phyloP scores from a whole-genome alignment of 192 early-diverging fungal genomes.

The Entomortierella chlamydospora region DNA sequence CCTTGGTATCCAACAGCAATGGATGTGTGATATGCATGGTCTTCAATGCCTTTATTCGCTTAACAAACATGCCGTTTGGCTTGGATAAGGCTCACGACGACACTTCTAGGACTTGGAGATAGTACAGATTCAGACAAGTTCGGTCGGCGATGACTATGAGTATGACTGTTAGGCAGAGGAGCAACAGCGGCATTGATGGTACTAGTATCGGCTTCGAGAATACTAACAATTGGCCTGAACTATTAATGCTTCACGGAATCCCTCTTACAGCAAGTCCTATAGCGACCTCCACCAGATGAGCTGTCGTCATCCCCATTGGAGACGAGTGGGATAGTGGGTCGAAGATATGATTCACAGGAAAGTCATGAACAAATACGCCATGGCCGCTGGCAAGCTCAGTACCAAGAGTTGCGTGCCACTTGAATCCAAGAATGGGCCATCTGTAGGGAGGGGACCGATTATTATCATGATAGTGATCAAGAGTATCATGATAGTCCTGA shows the following conservation, averaged over 20 bases:
- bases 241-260: too few relatives aligned
- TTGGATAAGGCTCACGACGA: slow-evolving; percentile 66
- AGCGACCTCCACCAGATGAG: too few relatives aligned
- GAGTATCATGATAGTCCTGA: background rate
- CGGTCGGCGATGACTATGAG: slow-evolving; percentile 51
- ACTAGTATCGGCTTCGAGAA: too few relatives aligned
- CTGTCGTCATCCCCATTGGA: too few relatives aligned
- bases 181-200: too few relatives aligned
- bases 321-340: too few relatives aligned
- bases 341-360: too few relatives aligned
- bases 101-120: slow-evolving; percentile 64
- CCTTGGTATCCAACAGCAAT: slow-evolving; percentile 35
- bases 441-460: slow-evolving; percentile 10
- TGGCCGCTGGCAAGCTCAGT: background rate
- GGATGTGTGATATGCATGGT: slow-evolving; percentile 63
- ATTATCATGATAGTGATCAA: background rate
- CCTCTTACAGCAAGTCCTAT: too few relatives aligned
- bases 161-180: too few relatives aligned
- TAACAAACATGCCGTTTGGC: slow-evolving; percentile 67
- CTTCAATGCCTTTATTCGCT: slow-evolving; percentile 63
- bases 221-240: too few relatives aligned
- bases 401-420: background rate
- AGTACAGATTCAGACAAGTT: too few relatives aligned
- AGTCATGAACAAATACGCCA: too few relatives aligned
- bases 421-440: slow-evolving; percentile 23